Evolutionary conservation across 1,284 basidiomycete genomes (phyloP).

Genomic region (Moesziomyces sp.): DNA sequence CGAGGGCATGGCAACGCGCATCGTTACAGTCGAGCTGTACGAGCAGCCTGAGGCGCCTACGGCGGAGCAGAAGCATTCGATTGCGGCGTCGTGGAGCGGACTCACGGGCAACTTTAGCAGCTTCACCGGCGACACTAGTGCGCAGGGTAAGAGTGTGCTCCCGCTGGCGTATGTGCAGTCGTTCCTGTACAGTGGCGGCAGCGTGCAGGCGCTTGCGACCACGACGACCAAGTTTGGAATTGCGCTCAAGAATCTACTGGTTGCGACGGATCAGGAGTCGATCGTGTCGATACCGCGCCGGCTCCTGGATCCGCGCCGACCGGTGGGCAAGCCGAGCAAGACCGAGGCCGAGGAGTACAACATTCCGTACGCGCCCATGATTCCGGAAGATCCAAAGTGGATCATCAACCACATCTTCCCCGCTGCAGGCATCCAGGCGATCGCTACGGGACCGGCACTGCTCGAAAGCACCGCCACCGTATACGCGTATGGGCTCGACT

Average conservation of each 20-base stretch:
- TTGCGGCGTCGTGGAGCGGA: slow-evolving; percentile 26
- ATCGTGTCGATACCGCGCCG: slow-evolving; percentile 80
- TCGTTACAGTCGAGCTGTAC: slow-evolving; percentile 83
- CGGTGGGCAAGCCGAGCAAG: slow-evolving; percentile 77
- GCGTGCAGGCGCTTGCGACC: slow-evolving; percentile 76
- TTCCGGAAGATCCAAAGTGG: slow-evolving; percentile 79
- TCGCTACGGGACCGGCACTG: slow-evolving; percentile 80
- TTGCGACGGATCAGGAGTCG: slow-evolving; percentile 80
- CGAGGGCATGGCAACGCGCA: slow-evolving; percentile 54
- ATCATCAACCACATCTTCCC: slow-evolving; percentile 80
- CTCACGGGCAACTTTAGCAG: slow-evolving; percentile 42
- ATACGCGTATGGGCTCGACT: slow-evolving; percentile 84
- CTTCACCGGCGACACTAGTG: slow-evolving; percentile 37
- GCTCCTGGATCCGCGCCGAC: slow-evolving; percentile 85
- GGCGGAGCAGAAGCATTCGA: slow-evolving; percentile 72
- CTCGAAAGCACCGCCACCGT: slow-evolving; percentile 93
- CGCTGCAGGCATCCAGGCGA: slow-evolving; percentile 70
- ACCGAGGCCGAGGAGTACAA: slow-evolving; percentile 87
- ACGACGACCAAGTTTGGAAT: slow-evolving; percentile 84
- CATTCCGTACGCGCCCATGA: slow-evolving; percentile 81
- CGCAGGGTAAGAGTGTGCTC: neutral
- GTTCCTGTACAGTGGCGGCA: slow-evolving; percentile 75
- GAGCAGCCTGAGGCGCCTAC: slow-evolving; percentile 78
- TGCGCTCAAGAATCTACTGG: slow-evolving; percentile 86
- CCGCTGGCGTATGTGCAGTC: slow-evolving; percentile 74